These are phyloP conservation scores for Berberis vulgaris DNA, from an alignment of 164 flowering plant genomes.

Conservation along the genomic window DNA sequence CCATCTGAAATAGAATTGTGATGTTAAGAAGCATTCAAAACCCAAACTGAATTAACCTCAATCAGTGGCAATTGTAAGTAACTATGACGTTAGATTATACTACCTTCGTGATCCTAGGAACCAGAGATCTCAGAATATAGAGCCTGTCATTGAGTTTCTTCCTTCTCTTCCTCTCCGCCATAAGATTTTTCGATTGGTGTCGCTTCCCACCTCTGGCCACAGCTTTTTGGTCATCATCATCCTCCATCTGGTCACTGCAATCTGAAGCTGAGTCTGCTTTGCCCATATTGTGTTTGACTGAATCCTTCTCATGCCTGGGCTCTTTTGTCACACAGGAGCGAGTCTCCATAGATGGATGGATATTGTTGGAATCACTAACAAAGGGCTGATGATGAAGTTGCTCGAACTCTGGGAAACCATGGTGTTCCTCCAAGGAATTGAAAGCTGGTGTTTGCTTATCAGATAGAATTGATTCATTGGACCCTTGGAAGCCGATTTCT, in stretches of 20 bases:
- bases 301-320: slow-evolving; percentile 32
- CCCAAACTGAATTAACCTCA: background rate
- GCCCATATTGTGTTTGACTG: slow-evolving; percentile 32
- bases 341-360: slow-evolving; percentile 22
- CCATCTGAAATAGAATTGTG: slow-evolving; percentile 37
- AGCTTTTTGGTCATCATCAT: slow-evolving; percentile 54
- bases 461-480: slow-evolving; percentile 15
- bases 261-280: slow-evolving; percentile 55
- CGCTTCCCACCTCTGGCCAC: slow-evolving; percentile 40
- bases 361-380: background rate
- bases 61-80: background rate
- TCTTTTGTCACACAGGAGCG: slow-evolving; percentile 16
- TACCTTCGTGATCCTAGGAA: slow-evolving; percentile 85
- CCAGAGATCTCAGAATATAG: slow-evolving; percentile 63
- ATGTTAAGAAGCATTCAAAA: background rate
- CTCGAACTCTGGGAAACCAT: slow-evolving; percentile 21
- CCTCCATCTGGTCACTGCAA: slow-evolving; percentile 68
- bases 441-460: slow-evolving; percentile 17
- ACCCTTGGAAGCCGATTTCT: slow-evolving; percentile 23
- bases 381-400: slow-evolving; percentile 24
- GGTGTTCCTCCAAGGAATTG: slow-evolving; percentile 13
- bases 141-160: slow-evolving; percentile 90
- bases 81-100: background rate
- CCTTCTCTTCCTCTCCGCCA: slow-evolving; percentile 92
- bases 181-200: slow-evolving; percentile 63